phyloP scores from a whole-genome alignment of 2,329 filamentous ascomycete species.

The Blumeria graminis region DNA sequence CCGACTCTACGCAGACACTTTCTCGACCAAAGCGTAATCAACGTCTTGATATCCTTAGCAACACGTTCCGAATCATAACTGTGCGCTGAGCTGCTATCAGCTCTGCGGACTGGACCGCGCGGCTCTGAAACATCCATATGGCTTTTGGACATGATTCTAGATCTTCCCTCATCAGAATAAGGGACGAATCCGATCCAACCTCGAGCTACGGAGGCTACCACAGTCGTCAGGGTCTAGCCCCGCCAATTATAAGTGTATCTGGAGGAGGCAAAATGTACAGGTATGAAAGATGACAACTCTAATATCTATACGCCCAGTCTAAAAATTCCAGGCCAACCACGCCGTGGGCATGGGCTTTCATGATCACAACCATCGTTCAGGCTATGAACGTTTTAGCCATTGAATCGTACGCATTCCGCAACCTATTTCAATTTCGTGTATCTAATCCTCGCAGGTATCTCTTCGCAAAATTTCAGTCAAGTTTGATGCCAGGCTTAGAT shows the following conservation, averaged over 20 bases:
- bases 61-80: too few species aligned
- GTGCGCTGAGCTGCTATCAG: too few species aligned
- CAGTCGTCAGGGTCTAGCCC: constrained; percentile 12
- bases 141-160: constrained; percentile 22
- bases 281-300: constrained; percentile 3
- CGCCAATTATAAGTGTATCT: constrained; percentile 9
- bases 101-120: too few species aligned
- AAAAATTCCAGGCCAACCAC: constrained; percentile 32
- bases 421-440: too few species aligned
- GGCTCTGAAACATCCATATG: constrained; percentile 13
- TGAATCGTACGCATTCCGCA: constrained; percentile 46
- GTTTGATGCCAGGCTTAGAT: constrained; percentile 24
- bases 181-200: constrained; percentile 15
- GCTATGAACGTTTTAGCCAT: constrained; percentile 58
- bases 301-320: not conserved
- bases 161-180: constrained; percentile 20
- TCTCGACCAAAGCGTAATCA: too few species aligned
- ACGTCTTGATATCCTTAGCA: too few species aligned
- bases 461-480: constrained; percentile 63
- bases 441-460: constrained; percentile 34
- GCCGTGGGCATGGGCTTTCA: constrained; percentile 73
- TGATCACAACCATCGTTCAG: constrained; percentile 49
- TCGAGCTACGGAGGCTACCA: constrained; percentile 16
- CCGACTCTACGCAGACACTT: too few species aligned
- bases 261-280: constrained; percentile 37